These are phyloP conservation scores for Odontarrhena argentea DNA, from an alignment of 345 rosid genomes.

Conservation along the genomic window DNA sequence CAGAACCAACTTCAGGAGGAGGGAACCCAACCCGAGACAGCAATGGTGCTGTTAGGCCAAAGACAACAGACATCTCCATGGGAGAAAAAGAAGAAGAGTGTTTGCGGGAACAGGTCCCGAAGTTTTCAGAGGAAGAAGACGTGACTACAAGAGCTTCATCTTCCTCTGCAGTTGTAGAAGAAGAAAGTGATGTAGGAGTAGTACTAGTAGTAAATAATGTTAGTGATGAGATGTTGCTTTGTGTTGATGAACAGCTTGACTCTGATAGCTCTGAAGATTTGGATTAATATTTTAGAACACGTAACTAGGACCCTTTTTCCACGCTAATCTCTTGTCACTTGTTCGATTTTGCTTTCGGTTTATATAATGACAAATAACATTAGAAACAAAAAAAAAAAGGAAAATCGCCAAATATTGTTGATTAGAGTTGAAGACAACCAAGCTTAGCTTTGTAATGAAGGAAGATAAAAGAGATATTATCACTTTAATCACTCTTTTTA, in stretches of 20 bases:
- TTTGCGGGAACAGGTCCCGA: conserved; percentile 50
- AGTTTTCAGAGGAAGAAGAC: conserved; percentile 43
- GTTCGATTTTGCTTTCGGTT: not conserved
- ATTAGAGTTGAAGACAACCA: conserved; percentile 12
- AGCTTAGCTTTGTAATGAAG: not conserved
- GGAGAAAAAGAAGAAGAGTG: conserved; percentile 27
- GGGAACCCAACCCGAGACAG: conserved; percentile 20
- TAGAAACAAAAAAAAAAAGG: not conserved
- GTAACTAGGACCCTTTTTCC: conserved; percentile 3
- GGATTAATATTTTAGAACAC: conserved; percentile 15
- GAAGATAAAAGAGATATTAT: not conserved
- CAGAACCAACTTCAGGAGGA: conserved; percentile 23
- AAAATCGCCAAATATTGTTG: not conserved
- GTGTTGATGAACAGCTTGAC: conserved; percentile 45
- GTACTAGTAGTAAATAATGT: conserved; percentile 35
- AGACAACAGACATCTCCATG: not conserved
- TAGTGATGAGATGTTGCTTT: conserved; percentile 46
- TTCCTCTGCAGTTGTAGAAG: conserved; percentile 28
- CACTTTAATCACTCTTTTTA: not conserved
- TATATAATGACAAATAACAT: not conserved
- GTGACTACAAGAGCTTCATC: conserved; percentile 14
- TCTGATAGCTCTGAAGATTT: conserved; percentile 37
- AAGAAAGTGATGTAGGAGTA: conserved; percentile 33
- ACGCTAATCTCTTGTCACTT: not conserved
- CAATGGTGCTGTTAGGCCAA: not conserved